Evolutionary conservation across 208 protist species (phyloP).

Genomic region (Trypanosoma lewisi): DNA sequence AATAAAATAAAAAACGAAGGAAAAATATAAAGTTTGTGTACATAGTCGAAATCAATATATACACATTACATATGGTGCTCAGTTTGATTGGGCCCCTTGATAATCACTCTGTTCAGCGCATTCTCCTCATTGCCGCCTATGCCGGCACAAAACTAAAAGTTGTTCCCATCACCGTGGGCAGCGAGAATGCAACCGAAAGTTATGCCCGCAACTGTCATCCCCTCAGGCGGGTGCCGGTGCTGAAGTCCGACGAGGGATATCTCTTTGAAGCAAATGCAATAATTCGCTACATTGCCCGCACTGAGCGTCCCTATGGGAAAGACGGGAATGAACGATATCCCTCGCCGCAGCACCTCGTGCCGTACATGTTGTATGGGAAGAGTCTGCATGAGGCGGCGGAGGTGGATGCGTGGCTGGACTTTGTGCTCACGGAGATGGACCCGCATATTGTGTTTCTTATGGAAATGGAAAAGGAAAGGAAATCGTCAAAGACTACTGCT

Average conservation of each 20-base stretch:
- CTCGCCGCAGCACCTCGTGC: conserved; percentile 55
- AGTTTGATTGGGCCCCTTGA: conserved; percentile 60
- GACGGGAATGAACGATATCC: conserved; percentile 37
- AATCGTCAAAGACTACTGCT: neutral
- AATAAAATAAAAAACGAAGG: neutral
- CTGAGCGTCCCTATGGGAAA: conserved; percentile 31
- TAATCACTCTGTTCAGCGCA: conserved; percentile 46
- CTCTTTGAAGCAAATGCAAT: conserved; percentile 80
- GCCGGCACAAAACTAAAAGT: conserved; percentile 64
- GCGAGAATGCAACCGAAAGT: conserved; percentile 54
- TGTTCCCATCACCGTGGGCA: conserved; percentile 33
- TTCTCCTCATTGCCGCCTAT: conserved; percentile 70
- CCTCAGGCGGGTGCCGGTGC: conserved; percentile 53
- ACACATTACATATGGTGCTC: too few relatives aligned
- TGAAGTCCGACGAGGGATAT: conserved; percentile 79
- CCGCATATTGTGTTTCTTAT: conserved; percentile 24
- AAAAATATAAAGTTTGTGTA: neutral
- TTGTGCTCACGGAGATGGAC: conserved; percentile 50
- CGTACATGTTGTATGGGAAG: conserved; percentile 71
- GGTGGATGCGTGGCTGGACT: conserved; percentile 85
- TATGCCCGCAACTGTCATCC: conserved; percentile 74
- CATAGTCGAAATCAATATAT: too few relatives aligned
- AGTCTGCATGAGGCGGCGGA: conserved; percentile 52
- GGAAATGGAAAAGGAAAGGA: conserved; percentile 14
- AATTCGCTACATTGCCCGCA: conserved; percentile 65